phyloP scores from a whole-genome alignment of 1,139 yeast species.

The Yamadazyma buinensis region DNA sequence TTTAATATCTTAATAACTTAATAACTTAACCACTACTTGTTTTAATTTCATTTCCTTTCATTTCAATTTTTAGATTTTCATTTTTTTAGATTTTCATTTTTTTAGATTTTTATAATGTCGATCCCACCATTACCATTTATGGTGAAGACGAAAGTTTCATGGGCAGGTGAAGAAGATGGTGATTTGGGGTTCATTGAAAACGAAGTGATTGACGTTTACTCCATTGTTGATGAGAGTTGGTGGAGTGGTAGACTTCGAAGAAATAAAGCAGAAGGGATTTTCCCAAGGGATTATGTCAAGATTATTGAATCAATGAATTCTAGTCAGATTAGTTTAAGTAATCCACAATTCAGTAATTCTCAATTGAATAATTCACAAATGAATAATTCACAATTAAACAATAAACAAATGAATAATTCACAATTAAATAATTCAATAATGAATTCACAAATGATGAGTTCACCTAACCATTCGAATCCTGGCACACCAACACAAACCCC shows the following conservation, averaged over 20 bases:
- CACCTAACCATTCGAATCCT: background rate
- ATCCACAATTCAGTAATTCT: too few species aligned
- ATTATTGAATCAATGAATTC: constrained; percentile 27
- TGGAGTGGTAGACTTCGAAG: constrained; percentile 82
- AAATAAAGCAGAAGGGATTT: constrained; percentile 78
- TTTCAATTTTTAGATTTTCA: too few species aligned
- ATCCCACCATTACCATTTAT: constrained; percentile 56
- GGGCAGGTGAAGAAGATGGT: constrained; percentile 86
- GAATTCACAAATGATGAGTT: background rate
- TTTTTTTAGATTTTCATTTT: too few species aligned
- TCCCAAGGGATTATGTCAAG: constrained; percentile 86
- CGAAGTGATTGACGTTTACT: constrained; percentile 78
- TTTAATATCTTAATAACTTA: too few species aligned
- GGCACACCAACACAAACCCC: constrained; percentile 5
- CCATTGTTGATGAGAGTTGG: constrained; percentile 86
- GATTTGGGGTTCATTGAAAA: constrained; percentile 94
- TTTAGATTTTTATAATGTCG: constrained; percentile 13
- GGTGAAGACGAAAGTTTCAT: constrained; percentile 77
- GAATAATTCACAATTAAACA: background rate
- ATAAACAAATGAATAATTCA: background rate
- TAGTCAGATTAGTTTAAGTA: background rate
- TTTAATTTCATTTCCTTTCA: background rate
- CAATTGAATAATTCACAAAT: background rate
- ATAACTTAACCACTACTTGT: background rate
- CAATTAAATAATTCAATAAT: background rate